Conservation (phyloP, 257 asterid species). For the Fraxinus cuspidata region DNA sequence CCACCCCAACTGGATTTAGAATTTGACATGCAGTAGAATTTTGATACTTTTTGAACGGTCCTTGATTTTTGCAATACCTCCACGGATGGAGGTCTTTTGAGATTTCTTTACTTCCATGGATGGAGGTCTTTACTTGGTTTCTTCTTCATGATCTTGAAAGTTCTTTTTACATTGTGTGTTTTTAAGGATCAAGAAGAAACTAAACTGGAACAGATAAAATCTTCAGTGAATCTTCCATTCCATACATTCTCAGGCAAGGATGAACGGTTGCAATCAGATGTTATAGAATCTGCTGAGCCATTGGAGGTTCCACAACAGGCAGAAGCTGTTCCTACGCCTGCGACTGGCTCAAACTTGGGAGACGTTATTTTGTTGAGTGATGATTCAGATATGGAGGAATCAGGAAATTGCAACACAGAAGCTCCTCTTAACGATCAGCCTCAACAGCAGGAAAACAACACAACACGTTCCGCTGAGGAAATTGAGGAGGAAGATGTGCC, state of each 20-base stretch:
- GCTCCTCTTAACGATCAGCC: conserved; percentile 25
- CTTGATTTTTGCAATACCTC: not conserved
- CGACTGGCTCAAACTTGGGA: conserved; percentile 39
- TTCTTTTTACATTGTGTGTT: conserved; percentile 8
- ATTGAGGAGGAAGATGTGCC: conserved; percentile 54
- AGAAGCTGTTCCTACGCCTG: conserved; percentile 27
- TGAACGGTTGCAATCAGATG: conserved; percentile 34
- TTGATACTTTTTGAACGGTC: not conserved
- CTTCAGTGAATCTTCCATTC: conserved; percentile 77
- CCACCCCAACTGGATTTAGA: not conserved
- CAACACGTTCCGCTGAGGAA: conserved; percentile 30
- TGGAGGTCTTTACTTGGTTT: not conserved
- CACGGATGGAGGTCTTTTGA: too few relatives aligned
- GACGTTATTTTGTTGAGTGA: conserved; percentile 57
- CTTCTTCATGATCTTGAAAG: conserved; percentile 8
- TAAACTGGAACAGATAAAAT: conserved; percentile 77
- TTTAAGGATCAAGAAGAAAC: conserved; percentile 49
- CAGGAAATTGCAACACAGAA: conserved; percentile 29
- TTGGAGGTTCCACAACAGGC: conserved; percentile 23
- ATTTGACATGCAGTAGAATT: not conserved
- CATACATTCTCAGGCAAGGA: conserved; percentile 51
- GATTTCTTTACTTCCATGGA: not conserved
- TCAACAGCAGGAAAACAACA: conserved; percentile 30
- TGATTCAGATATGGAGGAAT: conserved; percentile 53
- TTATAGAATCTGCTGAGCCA: conserved; percentile 25